Percentiles rank a stretch among this genome's conserved stretches.
Conservation (phyloP, 495 filamentous ascomycete genomes). For the Penicillium pulvis region DNA sequence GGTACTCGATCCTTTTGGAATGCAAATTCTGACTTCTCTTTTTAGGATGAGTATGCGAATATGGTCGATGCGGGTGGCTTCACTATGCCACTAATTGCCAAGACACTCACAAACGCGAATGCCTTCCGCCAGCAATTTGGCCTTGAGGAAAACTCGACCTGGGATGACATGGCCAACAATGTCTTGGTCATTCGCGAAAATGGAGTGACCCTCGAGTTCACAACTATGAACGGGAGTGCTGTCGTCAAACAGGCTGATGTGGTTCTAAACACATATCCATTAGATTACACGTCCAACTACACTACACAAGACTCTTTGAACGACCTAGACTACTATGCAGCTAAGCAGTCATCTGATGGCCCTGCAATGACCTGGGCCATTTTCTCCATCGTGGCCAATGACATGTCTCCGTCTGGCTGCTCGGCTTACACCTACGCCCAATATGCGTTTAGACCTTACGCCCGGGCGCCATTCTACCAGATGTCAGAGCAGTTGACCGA, state of each 20-base stretch:
- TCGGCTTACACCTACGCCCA: constrained; percentile 64
- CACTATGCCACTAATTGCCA: constrained; percentile 67
- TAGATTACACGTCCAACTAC: constrained; percentile 59
- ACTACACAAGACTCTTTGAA: constrained; percentile 49
- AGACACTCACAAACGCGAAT: constrained; percentile 58
- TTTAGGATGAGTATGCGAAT: constrained; percentile 72
- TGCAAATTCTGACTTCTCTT: constrained; percentile 4
- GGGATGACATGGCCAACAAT: constrained; percentile 53
- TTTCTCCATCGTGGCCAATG: constrained; percentile 61
- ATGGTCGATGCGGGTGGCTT: constrained; percentile 70
- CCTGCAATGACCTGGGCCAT: constrained; percentile 71
- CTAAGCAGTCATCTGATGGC: constrained; percentile 62
- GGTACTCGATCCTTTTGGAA: neutral
- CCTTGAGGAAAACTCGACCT: constrained; percentile 51
- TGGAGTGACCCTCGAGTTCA: constrained; percentile 73
- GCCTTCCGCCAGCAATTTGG: constrained; percentile 58
- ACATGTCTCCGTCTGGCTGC: constrained; percentile 61
- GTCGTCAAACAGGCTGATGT: constrained; percentile 68
- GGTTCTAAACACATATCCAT: constrained; percentile 59
- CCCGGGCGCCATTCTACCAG: constrained; percentile 54
- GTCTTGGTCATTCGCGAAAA: constrained; percentile 56
- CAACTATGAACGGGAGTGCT: constrained; percentile 62
- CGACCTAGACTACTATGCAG: constrained; percentile 65
- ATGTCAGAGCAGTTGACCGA: constrained; percentile 72
- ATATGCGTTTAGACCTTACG: constrained; percentile 59